A percentile compares a stretch with the other conserved stretches of the same genome.
These are phyloP conservation scores for Chrysoporthe cubensis DNA, from an alignment of 2,329 filamentous ascomycete species.

Conservation along the genomic window DNA sequence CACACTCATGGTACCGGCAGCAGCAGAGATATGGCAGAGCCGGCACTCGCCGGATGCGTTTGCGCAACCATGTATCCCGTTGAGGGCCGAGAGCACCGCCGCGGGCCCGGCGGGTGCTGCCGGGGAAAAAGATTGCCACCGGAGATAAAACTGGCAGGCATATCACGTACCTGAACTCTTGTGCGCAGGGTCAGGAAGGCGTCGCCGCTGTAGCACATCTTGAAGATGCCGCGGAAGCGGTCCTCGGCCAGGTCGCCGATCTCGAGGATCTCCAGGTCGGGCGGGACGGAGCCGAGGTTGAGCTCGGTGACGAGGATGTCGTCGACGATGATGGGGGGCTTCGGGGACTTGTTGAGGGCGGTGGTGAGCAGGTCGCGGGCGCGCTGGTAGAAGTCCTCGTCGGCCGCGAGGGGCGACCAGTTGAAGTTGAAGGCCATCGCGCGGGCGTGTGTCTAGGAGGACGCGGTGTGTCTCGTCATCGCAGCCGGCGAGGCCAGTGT, in stretches of 20 bases:
- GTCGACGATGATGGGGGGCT: constrained; percentile 98
- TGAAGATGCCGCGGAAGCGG: constrained; percentile 96
- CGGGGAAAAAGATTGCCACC: background rate
- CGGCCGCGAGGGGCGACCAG: constrained; percentile 98
- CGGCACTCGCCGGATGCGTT: constrained; percentile 25
- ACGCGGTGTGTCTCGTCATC: constrained; percentile 39
- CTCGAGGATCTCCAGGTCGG: constrained; percentile 94
- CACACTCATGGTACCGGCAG: background rate
- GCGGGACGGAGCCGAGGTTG: constrained; percentile 92
- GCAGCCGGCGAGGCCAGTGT: constrained; percentile 23
- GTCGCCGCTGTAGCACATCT: constrained; percentile 97
- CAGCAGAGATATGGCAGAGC: constrained; percentile 14
- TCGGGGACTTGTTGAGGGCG: constrained; percentile 95
- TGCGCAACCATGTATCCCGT: background rate
- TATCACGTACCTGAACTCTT: constrained; percentile 76
- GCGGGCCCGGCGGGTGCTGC: background rate
- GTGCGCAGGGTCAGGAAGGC: constrained; percentile 95
- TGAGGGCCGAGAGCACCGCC: background rate
- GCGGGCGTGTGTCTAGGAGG: constrained; percentile 41
- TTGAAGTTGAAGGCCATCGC: constrained; percentile 99
- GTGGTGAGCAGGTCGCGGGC: constrained; percentile 93
- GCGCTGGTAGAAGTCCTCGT: constrained; percentile 86
- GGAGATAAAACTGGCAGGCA: constrained; percentile 27
- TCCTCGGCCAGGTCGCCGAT: constrained; percentile 98
- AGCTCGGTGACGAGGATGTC: constrained; percentile 98